Conservation (phyloP, 306 rosid species). For the Lathyrus aphaca region DNA sequence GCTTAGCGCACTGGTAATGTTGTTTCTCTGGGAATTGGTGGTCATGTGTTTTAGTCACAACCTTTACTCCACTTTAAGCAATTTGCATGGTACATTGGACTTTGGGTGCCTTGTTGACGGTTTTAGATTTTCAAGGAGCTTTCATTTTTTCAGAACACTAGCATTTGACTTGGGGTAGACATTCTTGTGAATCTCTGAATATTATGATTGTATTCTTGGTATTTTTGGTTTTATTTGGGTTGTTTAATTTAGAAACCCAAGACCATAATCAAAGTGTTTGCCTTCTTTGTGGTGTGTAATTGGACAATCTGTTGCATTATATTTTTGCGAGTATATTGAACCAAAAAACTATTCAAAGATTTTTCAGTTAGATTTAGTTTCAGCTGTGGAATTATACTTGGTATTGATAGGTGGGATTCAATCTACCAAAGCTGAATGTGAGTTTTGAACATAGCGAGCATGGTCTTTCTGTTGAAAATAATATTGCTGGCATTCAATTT, state of each 20-base stretch:
- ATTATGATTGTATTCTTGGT: constrained; percentile 16
- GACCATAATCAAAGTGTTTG: constrained; percentile 5
- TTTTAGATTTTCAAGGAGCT: constrained; percentile 6
- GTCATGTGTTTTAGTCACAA: background rate
- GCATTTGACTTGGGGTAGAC: constrained; percentile 14
- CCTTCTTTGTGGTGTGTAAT: constrained; percentile 26
- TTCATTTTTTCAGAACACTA: background rate
- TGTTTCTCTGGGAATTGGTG: background rate
- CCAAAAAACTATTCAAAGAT: background rate
- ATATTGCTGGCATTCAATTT: constrained; percentile 75
- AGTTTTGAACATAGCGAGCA: constrained; percentile 68
- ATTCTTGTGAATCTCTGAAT: constrained; percentile 3
- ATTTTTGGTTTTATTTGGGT: constrained; percentile 10
- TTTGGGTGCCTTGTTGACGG: constrained; percentile 18
- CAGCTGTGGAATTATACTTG: constrained; percentile 31
- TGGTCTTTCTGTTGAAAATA: constrained; percentile 68
- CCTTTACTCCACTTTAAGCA: constrained; percentile 4
- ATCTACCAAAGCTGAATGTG: constrained; percentile 68
- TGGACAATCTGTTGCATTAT: background rate
- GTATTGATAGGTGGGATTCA: constrained; percentile 71
- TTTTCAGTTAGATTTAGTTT: constrained; percentile 28
- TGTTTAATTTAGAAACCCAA: constrained; percentile 18
- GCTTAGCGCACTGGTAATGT: background rate
- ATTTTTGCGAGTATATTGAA: constrained; percentile 10
- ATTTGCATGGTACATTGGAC: constrained; percentile 13